Percentiles rank a stretch among this genome's conserved stretches.
These are phyloP conservation scores for Aaosphaeria pasadenensis DNA, from an alignment of 2,329 filamentous ascomycete genomes.

Conservation along the genomic window DNA sequence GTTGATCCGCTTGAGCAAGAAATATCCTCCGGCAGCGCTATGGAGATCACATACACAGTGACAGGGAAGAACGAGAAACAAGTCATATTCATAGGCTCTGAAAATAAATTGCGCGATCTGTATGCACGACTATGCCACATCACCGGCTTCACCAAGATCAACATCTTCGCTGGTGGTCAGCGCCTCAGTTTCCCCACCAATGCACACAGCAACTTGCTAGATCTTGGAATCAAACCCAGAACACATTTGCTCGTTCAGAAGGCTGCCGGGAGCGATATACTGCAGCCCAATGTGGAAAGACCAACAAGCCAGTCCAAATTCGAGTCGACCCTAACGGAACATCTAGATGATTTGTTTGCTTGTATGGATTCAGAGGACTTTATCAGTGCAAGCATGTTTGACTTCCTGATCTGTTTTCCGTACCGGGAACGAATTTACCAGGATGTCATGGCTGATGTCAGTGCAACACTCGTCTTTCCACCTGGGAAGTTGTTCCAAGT, in stretches of 20 bases:
- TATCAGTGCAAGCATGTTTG: slow-evolving; percentile 33
- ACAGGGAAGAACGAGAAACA: slow-evolving; percentile 60
- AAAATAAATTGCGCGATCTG: slow-evolving; percentile 69
- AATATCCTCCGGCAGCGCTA: slow-evolving; percentile 58
- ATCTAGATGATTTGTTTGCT: slow-evolving; percentile 81
- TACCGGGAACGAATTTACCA: slow-evolving; percentile 26
- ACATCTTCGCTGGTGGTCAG: slow-evolving; percentile 67
- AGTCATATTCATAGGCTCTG: slow-evolving; percentile 62
- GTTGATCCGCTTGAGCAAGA: slow-evolving; percentile 41
- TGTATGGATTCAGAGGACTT: slow-evolving; percentile 71
- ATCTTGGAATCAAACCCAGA: slow-evolving; percentile 37
- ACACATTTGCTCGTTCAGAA: slow-evolving; percentile 28
- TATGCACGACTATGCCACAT: slow-evolving; percentile 63
- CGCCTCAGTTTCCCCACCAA: slow-evolving; percentile 61
- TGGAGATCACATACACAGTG: slow-evolving; percentile 70
- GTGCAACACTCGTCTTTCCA: slow-evolving; percentile 28
- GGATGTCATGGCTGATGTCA: slow-evolving; percentile 19
- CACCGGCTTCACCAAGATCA: slow-evolving; percentile 75
- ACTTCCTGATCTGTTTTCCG: slow-evolving; percentile 32
- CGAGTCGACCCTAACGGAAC: slow-evolving; percentile 74
- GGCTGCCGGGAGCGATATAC: slow-evolving; percentile 22
- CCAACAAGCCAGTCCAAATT: slow-evolving; percentile 48
- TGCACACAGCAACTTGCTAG: slow-evolving; percentile 59
- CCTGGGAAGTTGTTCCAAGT: slow-evolving; percentile 34
- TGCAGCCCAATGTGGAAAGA: slow-evolving; percentile 14